Evolutionary conservation across 2,329 filamentous ascomycete species (phyloP), one percentile per base, ranked within the genome.

Genomic region (Pyrenophora teres): DNA sequence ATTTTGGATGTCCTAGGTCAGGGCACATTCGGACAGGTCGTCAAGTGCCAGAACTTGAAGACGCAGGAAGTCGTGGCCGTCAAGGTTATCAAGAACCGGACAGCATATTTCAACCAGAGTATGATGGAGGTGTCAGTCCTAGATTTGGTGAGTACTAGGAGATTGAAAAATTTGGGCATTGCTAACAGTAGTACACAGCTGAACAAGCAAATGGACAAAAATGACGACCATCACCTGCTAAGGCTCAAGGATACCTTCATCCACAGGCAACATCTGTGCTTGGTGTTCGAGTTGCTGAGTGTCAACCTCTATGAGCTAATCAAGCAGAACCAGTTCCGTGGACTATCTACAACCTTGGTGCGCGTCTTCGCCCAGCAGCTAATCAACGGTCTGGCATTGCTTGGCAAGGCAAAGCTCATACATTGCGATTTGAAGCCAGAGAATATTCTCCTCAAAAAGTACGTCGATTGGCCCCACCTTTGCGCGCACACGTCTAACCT

Each of bases 61-160:
- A 97, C 94, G 0, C 92, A 97, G 73, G 94, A 99, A 76, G 94
- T 99, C 33, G 94, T 99, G 38, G 94, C 94, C 3, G 94, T 99
- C 63, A 99, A 99, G 77, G 94, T 99, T 47, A 94, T 99, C 78
- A 99, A 99, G 78, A 99, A 99, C 76, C 87, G 93, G 67, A 99
- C 94, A 1, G 94, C 94, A 32, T 99, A 99, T 75, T 99, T 99
- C 80, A 99, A 99, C 72, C 94, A 99, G 76, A 97, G 94, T 75
- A 99, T 99, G 94, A 99, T 99, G 94, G 94, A 99, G 73, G 94
- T 99, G 27, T 99, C 94, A 1, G 94, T 99, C 19, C 81, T 99
- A 51, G 94, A 99, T 75, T 73, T 99, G 81, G 91, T 95, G 81
- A 51, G 84, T 64, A 36, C 10, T 5, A 19, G 5, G 15, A n/a